Evolutionary conservation across 2,329 filamentous ascomycete species (phyloP).

Genomic region (Fusarium staphyleae): DNA sequence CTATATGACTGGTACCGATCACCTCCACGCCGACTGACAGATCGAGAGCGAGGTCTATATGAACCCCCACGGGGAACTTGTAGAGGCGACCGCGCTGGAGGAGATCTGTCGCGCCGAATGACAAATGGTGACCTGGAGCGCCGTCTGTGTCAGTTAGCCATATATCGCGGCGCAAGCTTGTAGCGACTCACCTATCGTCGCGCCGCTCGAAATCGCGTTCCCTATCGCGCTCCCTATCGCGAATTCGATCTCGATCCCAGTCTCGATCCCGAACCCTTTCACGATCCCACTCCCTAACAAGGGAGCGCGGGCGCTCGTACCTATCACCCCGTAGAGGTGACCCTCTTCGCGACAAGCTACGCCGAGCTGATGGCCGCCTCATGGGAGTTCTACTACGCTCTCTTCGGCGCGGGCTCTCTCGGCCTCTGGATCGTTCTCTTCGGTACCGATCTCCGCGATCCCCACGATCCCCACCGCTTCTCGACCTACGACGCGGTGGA

Average conservation of each 20-base stretch:
- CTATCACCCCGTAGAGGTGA: conserved; percentile 48
- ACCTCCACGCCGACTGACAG: conserved; percentile 56
- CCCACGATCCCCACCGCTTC: conserved; percentile 52
- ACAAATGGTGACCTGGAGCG: conserved; percentile 63
- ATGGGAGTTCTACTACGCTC: conserved; percentile 49
- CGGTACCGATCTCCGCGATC: conserved; percentile 53
- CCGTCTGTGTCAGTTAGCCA: conserved; percentile 49
- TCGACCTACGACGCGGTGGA: conserved; percentile 51
- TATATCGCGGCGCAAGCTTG: neutral
- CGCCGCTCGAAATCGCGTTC: conserved; percentile 51
- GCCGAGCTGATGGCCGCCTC: conserved; percentile 50
- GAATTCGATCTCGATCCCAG: conserved; percentile 43
- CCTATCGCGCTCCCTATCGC: conserved; percentile 46
- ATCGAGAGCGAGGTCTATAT: conserved; percentile 63
- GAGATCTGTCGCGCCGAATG: conserved; percentile 47
- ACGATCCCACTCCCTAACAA: conserved; percentile 42
- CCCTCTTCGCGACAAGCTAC: conserved; percentile 48
- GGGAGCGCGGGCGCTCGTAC: conserved; percentile 50
- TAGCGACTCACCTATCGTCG: conserved; percentile 49
- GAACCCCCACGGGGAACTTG: conserved; percentile 49
- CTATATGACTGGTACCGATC: conserved; percentile 54
- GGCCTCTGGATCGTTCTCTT: conserved; percentile 51
- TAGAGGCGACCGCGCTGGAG: conserved; percentile 41
- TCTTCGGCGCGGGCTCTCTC: conserved; percentile 49
- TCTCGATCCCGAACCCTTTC: conserved; percentile 43